Conservation (phyloP, 805 yeast species). For the Priceomyces carsonii region DNA sequence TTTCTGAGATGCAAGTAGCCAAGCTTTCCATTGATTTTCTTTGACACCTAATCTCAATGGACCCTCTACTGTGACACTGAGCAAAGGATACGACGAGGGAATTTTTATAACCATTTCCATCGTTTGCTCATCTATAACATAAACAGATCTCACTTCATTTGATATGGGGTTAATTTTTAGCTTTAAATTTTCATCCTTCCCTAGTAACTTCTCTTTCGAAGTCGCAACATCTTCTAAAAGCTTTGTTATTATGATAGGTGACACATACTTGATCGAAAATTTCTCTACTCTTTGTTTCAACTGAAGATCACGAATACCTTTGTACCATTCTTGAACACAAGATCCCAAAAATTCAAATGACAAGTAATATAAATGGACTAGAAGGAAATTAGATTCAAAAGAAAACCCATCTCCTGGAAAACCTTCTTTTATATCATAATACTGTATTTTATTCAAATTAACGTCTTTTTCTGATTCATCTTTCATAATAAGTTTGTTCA, state of each 20-base stretch:
- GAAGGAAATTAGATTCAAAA: conserved; percentile 38
- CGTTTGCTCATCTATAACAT: conserved; percentile 82
- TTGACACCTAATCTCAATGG: conserved; percentile 82
- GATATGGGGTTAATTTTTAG: conserved; percentile 61
- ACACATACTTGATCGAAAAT: conserved; percentile 60
- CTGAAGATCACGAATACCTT: conserved; percentile 66
- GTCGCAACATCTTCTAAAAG: conserved; percentile 54
- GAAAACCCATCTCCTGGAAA: conserved; percentile 16
- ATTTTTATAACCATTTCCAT: conserved; percentile 75
- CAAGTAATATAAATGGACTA: conserved; percentile 53
- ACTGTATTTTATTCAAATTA: conserved; percentile 17
- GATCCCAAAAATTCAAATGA: conserved; percentile 56
- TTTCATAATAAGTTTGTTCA: conserved; percentile 15
- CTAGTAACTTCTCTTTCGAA: conserved; percentile 34
- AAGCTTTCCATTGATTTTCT: conserved; percentile 91
- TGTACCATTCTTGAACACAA: conserved; percentile 66
- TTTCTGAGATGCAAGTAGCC: conserved; percentile 90
- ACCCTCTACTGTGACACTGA: conserved; percentile 74
- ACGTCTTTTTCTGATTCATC: conserved; percentile 10
- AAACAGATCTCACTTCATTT: conserved; percentile 70
- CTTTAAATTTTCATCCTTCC: conserved; percentile 46
- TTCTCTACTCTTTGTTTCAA: conserved; percentile 59
- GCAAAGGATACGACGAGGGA: conserved; percentile 78
- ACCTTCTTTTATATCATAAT: conserved; percentile 21
- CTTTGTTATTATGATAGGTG: conserved; percentile 60